phyloP scores from a whole-genome alignment of 106 monocot species.

The Phalaenopsis equestris region DNA sequence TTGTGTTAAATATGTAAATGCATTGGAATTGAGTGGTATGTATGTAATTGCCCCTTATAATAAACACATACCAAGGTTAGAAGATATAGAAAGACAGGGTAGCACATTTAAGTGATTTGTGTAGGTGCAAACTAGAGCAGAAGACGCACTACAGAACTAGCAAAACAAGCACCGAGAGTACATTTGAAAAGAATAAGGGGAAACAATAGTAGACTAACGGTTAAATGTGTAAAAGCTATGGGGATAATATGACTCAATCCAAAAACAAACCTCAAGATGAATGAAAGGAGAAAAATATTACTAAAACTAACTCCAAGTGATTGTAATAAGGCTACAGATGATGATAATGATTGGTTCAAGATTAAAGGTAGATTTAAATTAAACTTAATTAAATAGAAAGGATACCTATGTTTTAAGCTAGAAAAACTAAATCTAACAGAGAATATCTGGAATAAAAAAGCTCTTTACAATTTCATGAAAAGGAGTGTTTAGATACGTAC shows the following conservation, averaged over 20 bases:
- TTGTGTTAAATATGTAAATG: too few relatives aligned
- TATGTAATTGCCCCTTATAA: too few relatives aligned
- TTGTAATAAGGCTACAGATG: background rate
- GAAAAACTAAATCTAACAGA: too few relatives aligned
- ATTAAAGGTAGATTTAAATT: background rate
- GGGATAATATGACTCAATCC: background rate
- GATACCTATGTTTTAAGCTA: background rate
- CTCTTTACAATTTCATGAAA: too few relatives aligned
- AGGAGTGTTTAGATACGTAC: too few relatives aligned
- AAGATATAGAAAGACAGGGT: too few relatives aligned
- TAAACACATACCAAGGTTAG: too few relatives aligned
- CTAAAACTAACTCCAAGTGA: background rate
- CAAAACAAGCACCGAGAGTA: background rate
- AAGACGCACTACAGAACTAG: background rate
- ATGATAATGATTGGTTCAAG: background rate
- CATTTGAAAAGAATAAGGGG: background rate
- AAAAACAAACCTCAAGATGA: background rate
- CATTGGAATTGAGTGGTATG: too few relatives aligned
- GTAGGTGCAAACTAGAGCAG: background rate
- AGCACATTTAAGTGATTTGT: too few relatives aligned
- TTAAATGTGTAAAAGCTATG: background rate
- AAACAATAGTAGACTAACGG: background rate
- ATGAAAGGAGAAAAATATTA: background rate
- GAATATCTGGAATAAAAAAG: too few relatives aligned
- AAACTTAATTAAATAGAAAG: background rate